phyloP scores from a whole-genome alignment of 805 yeast genomes.

The Candida tallmaniae region DNA sequence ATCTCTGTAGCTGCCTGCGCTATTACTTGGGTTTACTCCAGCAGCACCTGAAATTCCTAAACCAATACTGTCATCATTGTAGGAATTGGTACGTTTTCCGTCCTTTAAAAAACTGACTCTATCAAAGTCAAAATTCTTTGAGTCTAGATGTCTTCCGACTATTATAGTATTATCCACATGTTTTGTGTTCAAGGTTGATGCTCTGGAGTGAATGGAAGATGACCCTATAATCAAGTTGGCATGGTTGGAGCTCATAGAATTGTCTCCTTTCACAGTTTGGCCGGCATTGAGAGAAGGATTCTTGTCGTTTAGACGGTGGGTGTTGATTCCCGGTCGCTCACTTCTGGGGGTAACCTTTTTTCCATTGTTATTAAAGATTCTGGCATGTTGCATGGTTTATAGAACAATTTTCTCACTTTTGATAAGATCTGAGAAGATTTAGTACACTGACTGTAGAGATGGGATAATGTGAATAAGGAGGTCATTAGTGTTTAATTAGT shows the following conservation, averaged over 20 bases:
- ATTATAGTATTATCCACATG: constrained; percentile 12
- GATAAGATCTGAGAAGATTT: too few relatives aligned
- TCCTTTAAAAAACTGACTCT: constrained; percentile 2
- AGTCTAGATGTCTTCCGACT: constrained; percentile 10
- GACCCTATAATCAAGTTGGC: constrained; percentile 16
- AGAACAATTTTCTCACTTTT: background rate
- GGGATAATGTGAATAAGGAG: too few relatives aligned
- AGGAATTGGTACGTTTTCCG: constrained; percentile 6
- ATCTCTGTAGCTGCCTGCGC: constrained; percentile 4
- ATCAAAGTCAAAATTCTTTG: constrained; percentile 4
- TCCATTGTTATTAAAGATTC: constrained; percentile 15
- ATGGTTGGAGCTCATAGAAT: constrained; percentile 17
- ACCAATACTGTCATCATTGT: constrained; percentile 6
- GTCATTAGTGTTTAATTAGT: too few relatives aligned
- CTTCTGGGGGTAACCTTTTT: too few relatives aligned
- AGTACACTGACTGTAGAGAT: too few relatives aligned
- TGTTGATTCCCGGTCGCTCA: too few relatives aligned
- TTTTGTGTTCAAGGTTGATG: constrained; percentile 7
- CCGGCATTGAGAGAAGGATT: background rate
- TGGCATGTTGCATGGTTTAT: constrained; percentile 26
- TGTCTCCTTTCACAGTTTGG: background rate
- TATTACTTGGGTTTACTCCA: background rate
- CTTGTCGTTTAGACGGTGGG: too few relatives aligned
- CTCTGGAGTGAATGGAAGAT: constrained; percentile 6
- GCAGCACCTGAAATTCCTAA: background rate